Evolutionary conservation across 2,329 filamentous ascomycete species (phyloP).

Genomic region (Sphaerulina populicola): DNA sequence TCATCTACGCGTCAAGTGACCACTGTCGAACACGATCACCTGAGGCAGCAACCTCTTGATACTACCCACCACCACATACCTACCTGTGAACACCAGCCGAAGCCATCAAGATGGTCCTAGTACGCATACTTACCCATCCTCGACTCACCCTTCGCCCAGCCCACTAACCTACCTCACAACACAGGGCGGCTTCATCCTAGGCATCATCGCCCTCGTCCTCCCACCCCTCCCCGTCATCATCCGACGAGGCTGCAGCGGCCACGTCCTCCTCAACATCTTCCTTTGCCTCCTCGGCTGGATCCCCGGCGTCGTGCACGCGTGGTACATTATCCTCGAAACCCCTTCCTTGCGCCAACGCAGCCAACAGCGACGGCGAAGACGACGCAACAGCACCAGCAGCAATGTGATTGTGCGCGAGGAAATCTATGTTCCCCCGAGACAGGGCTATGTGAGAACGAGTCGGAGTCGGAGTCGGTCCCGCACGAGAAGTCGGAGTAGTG

Average conservation of each 20-base stretch:
- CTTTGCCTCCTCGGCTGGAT: conserved; percentile 63
- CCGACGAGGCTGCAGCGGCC: conserved; percentile 73
- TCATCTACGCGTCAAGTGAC: not conserved
- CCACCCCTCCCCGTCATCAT: conserved; percentile 85
- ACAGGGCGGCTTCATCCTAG: conserved; percentile 18
- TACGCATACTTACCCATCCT: not conserved
- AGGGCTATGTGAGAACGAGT: not conserved
- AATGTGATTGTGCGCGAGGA: conserved; percentile 6
- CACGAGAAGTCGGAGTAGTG: conserved; percentile 11
- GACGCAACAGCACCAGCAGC: conserved; percentile 1
- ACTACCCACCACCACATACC: not conserved
- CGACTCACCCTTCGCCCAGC: not conserved
- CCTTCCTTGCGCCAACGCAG: conserved; percentile 14
- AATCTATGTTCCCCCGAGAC: conserved; percentile 6
- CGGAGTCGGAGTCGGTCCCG: not conserved
- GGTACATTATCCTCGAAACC: conserved; percentile 18
- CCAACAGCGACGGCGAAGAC: not conserved
- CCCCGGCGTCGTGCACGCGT: conserved; percentile 17
- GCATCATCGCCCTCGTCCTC: conserved; percentile 38
- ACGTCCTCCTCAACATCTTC: conserved; percentile 78
- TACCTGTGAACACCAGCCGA: not conserved
- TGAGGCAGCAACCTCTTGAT: not conserved
- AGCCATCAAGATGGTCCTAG: conserved; percentile 10
- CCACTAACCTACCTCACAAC: conserved; percentile 2
- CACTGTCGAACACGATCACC: not conserved